Evolutionary conservation across 2,329 filamentous ascomycete genomes (phyloP).

Genomic region (Seiridium unicorne): DNA sequence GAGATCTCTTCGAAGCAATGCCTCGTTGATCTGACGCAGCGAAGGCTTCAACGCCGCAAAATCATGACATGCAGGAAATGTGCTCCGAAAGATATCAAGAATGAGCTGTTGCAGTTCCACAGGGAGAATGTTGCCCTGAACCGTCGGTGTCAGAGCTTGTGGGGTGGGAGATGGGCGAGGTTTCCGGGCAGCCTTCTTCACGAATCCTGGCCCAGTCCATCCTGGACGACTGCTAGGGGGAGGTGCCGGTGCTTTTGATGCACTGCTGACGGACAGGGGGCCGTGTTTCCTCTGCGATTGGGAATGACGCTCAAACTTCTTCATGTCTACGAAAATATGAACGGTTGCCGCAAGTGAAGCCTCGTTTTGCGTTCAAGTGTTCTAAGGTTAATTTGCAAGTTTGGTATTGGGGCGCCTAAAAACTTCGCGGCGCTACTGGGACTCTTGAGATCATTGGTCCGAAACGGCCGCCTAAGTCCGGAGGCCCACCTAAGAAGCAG

Average conservation of each 20-base stretch:
- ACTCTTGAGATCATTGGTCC: too few species aligned
- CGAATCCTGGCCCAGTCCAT: constrained; percentile 13
- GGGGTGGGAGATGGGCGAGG: neutral
- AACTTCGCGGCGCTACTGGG: too few species aligned
- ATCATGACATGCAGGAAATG: constrained; percentile 15
- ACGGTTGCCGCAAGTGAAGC: too few species aligned
- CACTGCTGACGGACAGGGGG: constrained; percentile 11
- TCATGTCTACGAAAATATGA: neutral
- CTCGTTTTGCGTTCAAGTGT: neutral
- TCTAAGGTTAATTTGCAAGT: too few species aligned
- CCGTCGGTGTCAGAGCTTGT: constrained; percentile 5
- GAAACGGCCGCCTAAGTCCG: too few species aligned
- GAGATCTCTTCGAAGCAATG: constrained; percentile 12
- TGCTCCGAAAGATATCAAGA: constrained; percentile 13
- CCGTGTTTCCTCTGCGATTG: constrained; percentile 17
- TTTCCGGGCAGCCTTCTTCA: constrained; percentile 5
- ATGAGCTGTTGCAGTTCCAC: constrained; percentile 14
- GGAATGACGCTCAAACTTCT: constrained; percentile 14
- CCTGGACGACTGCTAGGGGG: constrained; percentile 11
- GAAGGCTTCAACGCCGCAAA: constrained; percentile 13
- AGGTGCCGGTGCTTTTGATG: constrained; percentile 13
- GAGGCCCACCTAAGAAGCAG: too few species aligned
- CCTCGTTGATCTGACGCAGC: constrained; percentile 13
- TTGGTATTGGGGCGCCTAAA: too few species aligned
- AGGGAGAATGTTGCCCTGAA: constrained; percentile 12